Base-by-base conservation (phyloP, 768 basidiomycete species). In the Lentinula detonsa region DNA sequence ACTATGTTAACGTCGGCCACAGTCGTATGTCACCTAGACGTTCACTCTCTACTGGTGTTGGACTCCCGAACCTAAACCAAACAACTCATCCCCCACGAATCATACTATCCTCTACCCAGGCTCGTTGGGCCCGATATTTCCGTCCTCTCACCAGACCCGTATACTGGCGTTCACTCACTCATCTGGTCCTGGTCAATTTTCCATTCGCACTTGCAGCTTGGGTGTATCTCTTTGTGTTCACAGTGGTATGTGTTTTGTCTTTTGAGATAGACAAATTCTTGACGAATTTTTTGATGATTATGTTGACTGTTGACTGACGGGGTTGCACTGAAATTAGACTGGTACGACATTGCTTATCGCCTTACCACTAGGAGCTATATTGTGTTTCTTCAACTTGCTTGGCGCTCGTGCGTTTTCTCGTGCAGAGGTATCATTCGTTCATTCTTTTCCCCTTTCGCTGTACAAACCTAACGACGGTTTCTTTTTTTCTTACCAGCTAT, bases 341-440 rank as follows among this genome's bases (percentile, higher is more conserved):
- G 91, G 91, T 10, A 93, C 91, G 28, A 90, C 87, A 0, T 79
- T 91, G 13, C 80, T 93, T n/a, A 79, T 93, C 67, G 86, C 88
- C 0, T 78, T 93, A 4, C 91, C 91, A 1, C 73, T 93, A 16
- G 91, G 91, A 11, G 86, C 87, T 2, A 74, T 92, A 9, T 74
- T 92, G 16, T 91, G 89, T 70, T 93, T 91, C 72, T 78, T 90
- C 56, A 79, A 91, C 71, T 77, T 93, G 5, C 70, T 93, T 7
- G 90, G 90, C 13, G 91, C 90, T 8, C 77, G 91, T 31, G 68
- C 75, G 1, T 88, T 93, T 63, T 78, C 91, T 4, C 23, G 23
- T 63, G 87, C 84, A 61, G 91, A 93, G 79, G 86, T 93, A 33
- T 51, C 39, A 65, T 77, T 80, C 4, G 75, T 93, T 15, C 90